These are phyloP conservation scores for Colletotrichum melonis DNA, from an alignment of 2,329 filamentous ascomycete species.

Conservation along the genomic window DNA sequence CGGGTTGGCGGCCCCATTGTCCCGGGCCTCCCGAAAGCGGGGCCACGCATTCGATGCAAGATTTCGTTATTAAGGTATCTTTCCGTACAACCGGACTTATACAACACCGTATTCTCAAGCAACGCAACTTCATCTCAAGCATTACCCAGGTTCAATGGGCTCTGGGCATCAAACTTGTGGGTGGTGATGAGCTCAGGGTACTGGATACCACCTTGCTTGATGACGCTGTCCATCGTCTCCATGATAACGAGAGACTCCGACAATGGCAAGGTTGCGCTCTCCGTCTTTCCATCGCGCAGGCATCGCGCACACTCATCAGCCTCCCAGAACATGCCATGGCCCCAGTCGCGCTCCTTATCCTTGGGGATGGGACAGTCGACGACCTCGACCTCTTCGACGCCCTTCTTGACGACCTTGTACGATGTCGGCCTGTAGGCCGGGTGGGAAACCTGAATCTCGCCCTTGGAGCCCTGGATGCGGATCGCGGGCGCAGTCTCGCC, in stretches of 20 bases:
- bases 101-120: neutral
- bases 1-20: neutral
- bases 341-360: constrained; percentile 62
- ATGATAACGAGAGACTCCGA: constrained; percentile 87
- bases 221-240: constrained; percentile 73
- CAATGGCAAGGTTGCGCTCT: constrained; percentile 77
- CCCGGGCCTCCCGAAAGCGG: constrained; percentile 8
- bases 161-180: constrained; percentile 68
- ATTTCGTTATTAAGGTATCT: neutral
- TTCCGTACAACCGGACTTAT: neutral
- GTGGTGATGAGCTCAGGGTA: constrained; percentile 69
- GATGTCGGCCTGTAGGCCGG: constrained; percentile 76
- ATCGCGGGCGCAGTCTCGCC: constrained; percentile 73
- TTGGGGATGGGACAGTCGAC: constrained; percentile 65
- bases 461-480: constrained; percentile 82
- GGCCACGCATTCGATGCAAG: neutral
- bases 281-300: constrained; percentile 79
- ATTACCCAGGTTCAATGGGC: constrained; percentile 70
- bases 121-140: constrained; percentile 26
- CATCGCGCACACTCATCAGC: constrained; percentile 83
- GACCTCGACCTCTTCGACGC: constrained; percentile 58
- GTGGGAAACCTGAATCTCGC: constrained; percentile 84
- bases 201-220: constrained; percentile 63
- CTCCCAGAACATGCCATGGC: constrained; percentile 91
- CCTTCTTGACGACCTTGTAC: constrained; percentile 71